These are phyloP conservation scores for Suhomyces maxii DNA, from an alignment of 1,139 yeast species.

Conservation along the genomic window DNA sequence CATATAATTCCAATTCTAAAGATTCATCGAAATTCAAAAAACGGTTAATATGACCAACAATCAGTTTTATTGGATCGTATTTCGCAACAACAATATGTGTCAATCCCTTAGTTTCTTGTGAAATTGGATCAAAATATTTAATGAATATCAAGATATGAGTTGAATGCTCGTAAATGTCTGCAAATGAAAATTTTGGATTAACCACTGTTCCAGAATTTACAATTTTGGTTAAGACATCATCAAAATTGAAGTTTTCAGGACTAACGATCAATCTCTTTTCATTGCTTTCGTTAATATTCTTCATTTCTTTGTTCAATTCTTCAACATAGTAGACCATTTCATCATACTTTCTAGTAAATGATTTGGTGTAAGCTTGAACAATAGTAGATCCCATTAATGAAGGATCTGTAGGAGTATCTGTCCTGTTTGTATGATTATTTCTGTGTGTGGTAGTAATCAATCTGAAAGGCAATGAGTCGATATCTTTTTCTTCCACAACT, in stretches of 20 bases:
- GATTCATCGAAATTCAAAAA: conserved; percentile 47
- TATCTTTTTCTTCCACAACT: conserved; percentile 15
- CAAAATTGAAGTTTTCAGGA: conserved; percentile 29
- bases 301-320: conserved; percentile 38
- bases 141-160: conserved; percentile 56
- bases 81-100: conserved; percentile 61
- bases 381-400: conserved; percentile 30
- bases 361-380: conserved; percentile 41
- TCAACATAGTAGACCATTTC: conserved; percentile 52
- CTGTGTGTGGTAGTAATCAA: conserved; percentile 70
- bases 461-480: conserved; percentile 41
- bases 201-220: conserved; percentile 9
- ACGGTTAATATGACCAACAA: conserved; percentile 45
- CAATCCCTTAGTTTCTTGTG: conserved; percentile 59
- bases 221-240: conserved; percentile 20
- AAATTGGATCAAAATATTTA: conserved; percentile 64
- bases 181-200: conserved; percentile 14
- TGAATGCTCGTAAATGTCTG: conserved; percentile 28
- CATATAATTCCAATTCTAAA: conserved; percentile 50
- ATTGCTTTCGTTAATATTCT: conserved; percentile 17
- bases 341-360: conserved; percentile 42
- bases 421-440: conserved; percentile 71
- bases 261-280: conserved; percentile 5
- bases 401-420: conserved; percentile 52
- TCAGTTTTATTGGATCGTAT: conserved; percentile 44